Evolutionary conservation across 495 filamentous ascomycete genomes (phyloP).

Genomic region (Neurospora terricola): DNA sequence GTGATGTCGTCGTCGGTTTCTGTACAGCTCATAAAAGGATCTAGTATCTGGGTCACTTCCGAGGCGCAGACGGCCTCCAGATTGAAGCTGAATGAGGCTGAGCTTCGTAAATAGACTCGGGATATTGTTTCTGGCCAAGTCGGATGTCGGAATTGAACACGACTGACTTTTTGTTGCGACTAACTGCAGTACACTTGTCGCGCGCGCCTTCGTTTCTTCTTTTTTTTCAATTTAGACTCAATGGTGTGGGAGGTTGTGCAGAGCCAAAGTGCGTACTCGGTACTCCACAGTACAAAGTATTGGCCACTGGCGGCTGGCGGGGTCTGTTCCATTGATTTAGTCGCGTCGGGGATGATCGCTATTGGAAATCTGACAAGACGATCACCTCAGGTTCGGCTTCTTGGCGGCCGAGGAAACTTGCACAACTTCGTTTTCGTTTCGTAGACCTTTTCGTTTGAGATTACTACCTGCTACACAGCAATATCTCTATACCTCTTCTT

Average conservation of each 20-base stretch:
- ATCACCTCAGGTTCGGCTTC: neutral
- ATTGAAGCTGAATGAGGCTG: neutral
- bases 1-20: conserved; percentile 2
- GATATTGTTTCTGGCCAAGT: neutral
- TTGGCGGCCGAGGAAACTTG: neutral
- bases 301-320: neutral
- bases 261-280: neutral
- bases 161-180: neutral
- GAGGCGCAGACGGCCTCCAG: neutral
- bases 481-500: neutral
- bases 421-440: neutral
- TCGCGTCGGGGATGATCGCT: neutral
- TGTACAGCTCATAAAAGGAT: neutral
- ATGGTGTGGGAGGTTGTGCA: neutral
- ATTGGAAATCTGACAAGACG: neutral
- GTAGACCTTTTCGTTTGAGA: neutral
- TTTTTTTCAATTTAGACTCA: neutral
- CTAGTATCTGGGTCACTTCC: neutral
- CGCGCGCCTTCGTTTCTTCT: neutral
- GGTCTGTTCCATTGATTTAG: neutral
- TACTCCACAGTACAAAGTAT: neutral
- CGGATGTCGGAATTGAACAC: neutral
- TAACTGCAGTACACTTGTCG: neutral
- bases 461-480: neutral
- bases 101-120: neutral